Base-by-base conservation (phyloP, 2,329 filamentous ascomycete genomes). In the Ophiostoma himal-ulmi region DNA sequence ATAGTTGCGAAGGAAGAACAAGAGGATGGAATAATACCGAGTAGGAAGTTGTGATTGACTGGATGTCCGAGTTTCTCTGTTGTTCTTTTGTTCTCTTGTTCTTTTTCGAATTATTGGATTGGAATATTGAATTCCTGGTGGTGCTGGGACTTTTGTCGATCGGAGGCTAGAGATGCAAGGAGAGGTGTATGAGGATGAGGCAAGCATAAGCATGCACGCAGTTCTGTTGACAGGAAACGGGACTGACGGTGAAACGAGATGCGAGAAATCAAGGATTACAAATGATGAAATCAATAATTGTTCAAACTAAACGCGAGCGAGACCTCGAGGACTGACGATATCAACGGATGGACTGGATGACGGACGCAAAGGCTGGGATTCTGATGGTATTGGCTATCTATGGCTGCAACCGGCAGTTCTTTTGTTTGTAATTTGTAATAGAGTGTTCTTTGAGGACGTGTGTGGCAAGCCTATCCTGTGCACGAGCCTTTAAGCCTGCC, bases 61-160 rank as follows among this genome's bases (percentile, higher is more conserved):
- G 26, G 57, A 62, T 62, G 57, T 20, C 57, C 57, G 57, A 62
- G 36, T 11, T 26, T n/a, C 14, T 34, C 30, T 60, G 5, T 5
- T 60, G 17, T 65, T 30, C 60, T 37, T 64, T 64, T 64, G 17
- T 54, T 54, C 48, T 57, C 22, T 57, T 26, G 52, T 57, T 57
- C 52, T 26, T 57, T 57, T 65, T 8, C 60, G 26, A 57, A 34
- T 60, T 60, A 30, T 60, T 62, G 57, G 13, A 30, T 13, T 34
- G 57, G 13, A 30, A 5, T 34, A 62, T 34, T 17, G 54, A 34
- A 34, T 36, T 62, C 57, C 20, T 39, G 52, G 66, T n/a, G 41
- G 26, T 67, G 37, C 41, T 68, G 39, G 4, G n/a, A 52, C 39
- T 26, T 68, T 34, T 26, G 64, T 44, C 64, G 20, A 48, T 26